These are phyloP conservation scores for Liriodendron chinense DNA, from an alignment of 164 flowering plant species.

Conservation along the genomic window DNA sequence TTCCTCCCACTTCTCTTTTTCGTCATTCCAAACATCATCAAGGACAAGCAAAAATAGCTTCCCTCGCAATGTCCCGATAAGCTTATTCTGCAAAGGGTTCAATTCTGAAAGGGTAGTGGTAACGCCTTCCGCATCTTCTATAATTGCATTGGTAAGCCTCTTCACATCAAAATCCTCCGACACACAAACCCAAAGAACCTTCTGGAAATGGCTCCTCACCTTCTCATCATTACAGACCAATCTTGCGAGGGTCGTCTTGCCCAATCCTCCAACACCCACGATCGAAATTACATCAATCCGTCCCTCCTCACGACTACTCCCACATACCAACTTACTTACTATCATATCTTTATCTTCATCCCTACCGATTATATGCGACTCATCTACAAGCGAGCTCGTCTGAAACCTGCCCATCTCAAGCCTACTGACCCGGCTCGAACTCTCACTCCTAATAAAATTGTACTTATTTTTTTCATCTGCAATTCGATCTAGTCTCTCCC, in stretches of 20 bases:
- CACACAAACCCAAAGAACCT: constrained; percentile 7
- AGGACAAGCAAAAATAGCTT: background rate
- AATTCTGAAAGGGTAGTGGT: background rate
- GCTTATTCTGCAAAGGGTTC: constrained; percentile 1
- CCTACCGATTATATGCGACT: background rate
- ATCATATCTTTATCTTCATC: background rate
- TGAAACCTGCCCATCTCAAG: background rate
- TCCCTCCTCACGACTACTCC: background rate
- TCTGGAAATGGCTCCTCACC: background rate
- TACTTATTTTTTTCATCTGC: background rate
- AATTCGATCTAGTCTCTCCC: background rate
- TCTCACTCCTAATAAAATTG: background rate
- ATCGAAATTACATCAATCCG: background rate
- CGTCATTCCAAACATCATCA: constrained; percentile 12
- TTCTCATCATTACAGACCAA: constrained; percentile 2
- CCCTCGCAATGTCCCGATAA: background rate
- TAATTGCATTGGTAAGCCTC: background rate
- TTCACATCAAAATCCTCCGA: constrained; percentile 3
- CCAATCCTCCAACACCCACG: constrained; percentile 1
- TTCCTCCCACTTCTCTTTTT: background rate
- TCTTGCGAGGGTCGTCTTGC: constrained; percentile 4
- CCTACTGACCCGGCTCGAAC: background rate
- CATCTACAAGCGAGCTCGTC: background rate
- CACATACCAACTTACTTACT: background rate
- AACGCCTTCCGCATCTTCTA: background rate